A percentile compares a stretch with the other conserved stretches of the same genome.
phyloP scores from a whole-genome alignment of 345 rosid genomes.

The Dipteronia sinensis region DNA sequence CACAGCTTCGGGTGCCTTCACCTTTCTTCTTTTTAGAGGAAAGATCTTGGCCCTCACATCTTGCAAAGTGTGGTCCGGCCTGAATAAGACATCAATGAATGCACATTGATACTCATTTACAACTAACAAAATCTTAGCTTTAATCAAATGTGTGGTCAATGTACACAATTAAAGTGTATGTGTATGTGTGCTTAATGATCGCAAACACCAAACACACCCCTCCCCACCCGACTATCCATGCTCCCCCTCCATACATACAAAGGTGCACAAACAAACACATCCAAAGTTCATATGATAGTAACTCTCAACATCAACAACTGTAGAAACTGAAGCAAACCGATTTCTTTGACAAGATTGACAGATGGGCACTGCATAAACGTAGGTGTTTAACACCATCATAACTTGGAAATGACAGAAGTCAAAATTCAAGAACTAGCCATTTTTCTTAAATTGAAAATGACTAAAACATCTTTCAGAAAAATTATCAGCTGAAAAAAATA shows the following conservation, averaged over 20 bases:
- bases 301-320: neutral
- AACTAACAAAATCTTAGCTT: neutral
- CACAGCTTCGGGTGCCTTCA: constrained; percentile 58
- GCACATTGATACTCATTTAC: neutral
- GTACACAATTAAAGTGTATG: constrained; percentile 8
- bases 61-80: constrained; percentile 89
- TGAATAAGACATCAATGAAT: constrained; percentile 29
- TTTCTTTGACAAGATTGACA: neutral
- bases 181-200: neutral
- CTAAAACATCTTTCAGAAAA: neutral
- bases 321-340: neutral
- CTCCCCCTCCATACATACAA: neutral
- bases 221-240: neutral
- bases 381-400: neutral
- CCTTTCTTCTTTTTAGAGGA: constrained; percentile 75
- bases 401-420: neutral
- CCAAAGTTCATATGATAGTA: neutral
- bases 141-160: constrained; percentile 8
- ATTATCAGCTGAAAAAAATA: neutral
- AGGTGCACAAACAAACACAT: constrained; percentile 2
- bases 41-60: constrained; percentile 87
- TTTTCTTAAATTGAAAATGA: constrained; percentile 5
- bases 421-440: neutral
- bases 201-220: neutral
- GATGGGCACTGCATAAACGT: neutral